phyloP scores from a whole-genome alignment of 805 yeast species.

The Ogataea wickerhamii region DNA sequence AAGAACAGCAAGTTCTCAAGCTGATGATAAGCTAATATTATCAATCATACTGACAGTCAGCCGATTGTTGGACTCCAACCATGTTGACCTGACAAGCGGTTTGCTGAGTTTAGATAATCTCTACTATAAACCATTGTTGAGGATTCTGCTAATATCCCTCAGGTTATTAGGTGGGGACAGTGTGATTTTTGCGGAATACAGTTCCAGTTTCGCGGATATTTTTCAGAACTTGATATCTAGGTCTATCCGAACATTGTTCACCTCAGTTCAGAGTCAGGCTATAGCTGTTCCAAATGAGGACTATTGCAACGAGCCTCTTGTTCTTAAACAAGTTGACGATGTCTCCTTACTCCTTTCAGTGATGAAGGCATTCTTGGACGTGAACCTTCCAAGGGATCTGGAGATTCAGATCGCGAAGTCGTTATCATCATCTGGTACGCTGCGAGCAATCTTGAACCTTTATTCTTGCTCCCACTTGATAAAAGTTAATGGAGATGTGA shows the following conservation, averaged over 20 bases:
- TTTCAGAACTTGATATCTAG: constrained; percentile 62
- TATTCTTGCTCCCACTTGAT: constrained; percentile 66
- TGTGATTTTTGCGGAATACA: constrained; percentile 40
- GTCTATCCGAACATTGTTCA: constrained; percentile 58
- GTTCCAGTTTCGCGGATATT: constrained; percentile 51
- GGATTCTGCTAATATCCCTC: constrained; percentile 51
- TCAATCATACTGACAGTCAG: constrained; percentile 42
- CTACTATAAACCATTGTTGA: constrained; percentile 56
- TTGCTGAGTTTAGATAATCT: constrained; percentile 37
- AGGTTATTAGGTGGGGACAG: constrained; percentile 40
- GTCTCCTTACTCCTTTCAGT: constrained; percentile 58
- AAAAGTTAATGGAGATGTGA: constrained; percentile 57
- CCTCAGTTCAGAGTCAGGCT: constrained; percentile 56
- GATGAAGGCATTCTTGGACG: constrained; percentile 52
- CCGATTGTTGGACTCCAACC: constrained; percentile 45
- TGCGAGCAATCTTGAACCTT: constrained; percentile 57
- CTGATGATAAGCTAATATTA: constrained; percentile 35
- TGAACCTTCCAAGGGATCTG: constrained; percentile 47
- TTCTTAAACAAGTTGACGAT: constrained; percentile 59
- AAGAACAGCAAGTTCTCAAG: constrained; percentile 25
- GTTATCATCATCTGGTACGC: constrained; percentile 55
- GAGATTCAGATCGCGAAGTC: constrained; percentile 48
- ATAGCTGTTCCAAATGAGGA: constrained; percentile 38
- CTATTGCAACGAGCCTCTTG: constrained; percentile 31
- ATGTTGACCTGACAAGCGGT: constrained; percentile 44